Conservation (phyloP, 306 rosid species). For the Elaeagnus macrophylla region DNA sequence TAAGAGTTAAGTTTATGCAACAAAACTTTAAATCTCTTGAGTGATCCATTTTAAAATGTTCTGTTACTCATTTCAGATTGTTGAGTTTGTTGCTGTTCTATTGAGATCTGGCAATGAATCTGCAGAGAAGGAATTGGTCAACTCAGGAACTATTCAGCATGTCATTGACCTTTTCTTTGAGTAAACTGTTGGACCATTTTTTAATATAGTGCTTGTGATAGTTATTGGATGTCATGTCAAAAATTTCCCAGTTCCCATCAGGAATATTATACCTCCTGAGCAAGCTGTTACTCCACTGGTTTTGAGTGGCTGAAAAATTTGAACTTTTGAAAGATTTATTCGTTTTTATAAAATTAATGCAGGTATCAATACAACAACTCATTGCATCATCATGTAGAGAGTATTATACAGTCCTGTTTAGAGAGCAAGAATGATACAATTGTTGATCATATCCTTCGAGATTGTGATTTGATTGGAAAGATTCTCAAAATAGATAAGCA, state of each 20-base stretch:
- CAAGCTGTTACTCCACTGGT: constrained; percentile 5
- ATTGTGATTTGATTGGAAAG: constrained; percentile 75
- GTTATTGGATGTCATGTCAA: neutral
- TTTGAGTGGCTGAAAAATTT: neutral
- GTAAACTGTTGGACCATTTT: constrained; percentile 38
- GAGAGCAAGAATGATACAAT: constrained; percentile 67
- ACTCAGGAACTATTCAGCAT: constrained; percentile 73
- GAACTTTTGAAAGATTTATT: constrained; percentile 8
- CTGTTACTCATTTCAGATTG: constrained; percentile 48
- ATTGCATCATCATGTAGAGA: constrained; percentile 89
- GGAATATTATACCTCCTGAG: constrained; percentile 6
- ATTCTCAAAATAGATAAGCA: constrained; percentile 64
- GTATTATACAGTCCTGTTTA: constrained; percentile 72
- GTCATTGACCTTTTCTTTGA: constrained; percentile 93
- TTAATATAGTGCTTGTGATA: neutral
- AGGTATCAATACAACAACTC: constrained; percentile 89
- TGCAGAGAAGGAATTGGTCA: constrained; percentile 78
- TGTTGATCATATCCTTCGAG: constrained; percentile 70
- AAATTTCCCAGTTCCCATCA: constrained; percentile 6
- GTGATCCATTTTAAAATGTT: neutral
- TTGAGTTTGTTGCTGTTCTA: constrained; percentile 89
- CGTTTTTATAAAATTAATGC: constrained; percentile 26
- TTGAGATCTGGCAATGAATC: constrained; percentile 64
- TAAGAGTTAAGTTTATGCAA: too few relatives aligned
- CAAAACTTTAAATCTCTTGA: too few relatives aligned